phyloP scores from a whole-genome alignment of 106 monocot genomes.

The Apostasia shenzhenica region DNA sequence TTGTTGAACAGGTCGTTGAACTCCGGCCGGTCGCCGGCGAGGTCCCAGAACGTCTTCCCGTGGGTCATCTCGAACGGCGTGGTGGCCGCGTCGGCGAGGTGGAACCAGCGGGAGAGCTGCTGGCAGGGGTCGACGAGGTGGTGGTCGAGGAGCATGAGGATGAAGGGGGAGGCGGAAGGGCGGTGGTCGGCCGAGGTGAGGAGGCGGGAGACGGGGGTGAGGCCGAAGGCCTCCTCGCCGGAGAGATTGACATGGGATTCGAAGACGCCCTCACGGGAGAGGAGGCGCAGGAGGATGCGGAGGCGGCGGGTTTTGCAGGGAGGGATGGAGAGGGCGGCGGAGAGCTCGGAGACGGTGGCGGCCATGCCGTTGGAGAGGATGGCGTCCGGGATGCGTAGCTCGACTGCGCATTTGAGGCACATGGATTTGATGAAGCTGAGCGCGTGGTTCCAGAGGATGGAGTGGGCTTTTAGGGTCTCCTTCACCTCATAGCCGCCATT shows the following conservation, averaged over 20 bases:
- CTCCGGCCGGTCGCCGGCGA: not conserved
- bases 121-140: not conserved
- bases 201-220: slow-evolving; percentile 10
- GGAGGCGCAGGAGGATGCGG: slow-evolving; percentile 9
- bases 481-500: not conserved
- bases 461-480: slow-evolving; percentile 4
- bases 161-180: not conserved
- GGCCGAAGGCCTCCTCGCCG: not conserved
- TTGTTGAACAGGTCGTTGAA: not conserved
- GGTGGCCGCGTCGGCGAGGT: not conserved
- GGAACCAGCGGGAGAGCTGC: slow-evolving; percentile 3
- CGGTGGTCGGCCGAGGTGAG: not conserved
- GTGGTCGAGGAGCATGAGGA: not conserved
- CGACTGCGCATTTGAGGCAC: not conserved
- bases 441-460: slow-evolving; percentile 6
- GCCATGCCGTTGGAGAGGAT: not conserved
- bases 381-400: not conserved
- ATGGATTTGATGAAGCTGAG: slow-evolving; percentile 10
- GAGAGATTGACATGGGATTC: not conserved
- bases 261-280: slow-evolving; percentile 4
- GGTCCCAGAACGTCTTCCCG: not conserved
- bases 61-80: slow-evolving; percentile 14
- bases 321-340: not conserved
- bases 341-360: slow-evolving; percentile 8
- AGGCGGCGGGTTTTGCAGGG: not conserved